These are phyloP conservation scores for Stentor roeselii DNA, from an alignment of 73 alveolate genomes.

Conservation along the genomic window DNA sequence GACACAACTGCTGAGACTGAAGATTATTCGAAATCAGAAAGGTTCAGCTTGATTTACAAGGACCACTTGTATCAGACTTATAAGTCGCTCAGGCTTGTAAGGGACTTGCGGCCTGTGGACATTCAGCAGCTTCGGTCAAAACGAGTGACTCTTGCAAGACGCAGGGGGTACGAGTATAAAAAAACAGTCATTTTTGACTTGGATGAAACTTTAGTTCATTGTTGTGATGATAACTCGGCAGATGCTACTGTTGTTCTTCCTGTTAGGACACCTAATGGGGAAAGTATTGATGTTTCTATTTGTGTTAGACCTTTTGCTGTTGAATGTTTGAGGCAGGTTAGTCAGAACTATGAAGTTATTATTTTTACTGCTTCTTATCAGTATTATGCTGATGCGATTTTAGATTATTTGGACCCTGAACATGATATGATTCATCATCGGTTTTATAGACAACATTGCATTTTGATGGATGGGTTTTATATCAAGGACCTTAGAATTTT, in stretches of 20 bases:
- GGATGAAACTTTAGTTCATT: constrained; percentile 86
- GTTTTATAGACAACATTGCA: constrained; percentile 68
- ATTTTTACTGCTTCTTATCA: constrained; percentile 87
- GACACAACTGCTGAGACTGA: not conserved
- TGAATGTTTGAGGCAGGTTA: constrained; percentile 67
- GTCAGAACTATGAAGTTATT: constrained; percentile 72
- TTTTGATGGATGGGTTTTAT: constrained; percentile 36
- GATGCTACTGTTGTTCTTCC: constrained; percentile 34
- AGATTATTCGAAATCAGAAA: not conserved
- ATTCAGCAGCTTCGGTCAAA: not conserved
- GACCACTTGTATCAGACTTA: not conserved
- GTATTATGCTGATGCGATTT: constrained; percentile 78
- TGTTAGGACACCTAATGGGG: constrained; percentile 47
- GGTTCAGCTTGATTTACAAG: not conserved
- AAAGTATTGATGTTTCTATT: constrained; percentile 40
- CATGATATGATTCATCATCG: constrained; percentile 46
- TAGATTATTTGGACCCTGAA: constrained; percentile 60
- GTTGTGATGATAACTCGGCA: not conserved
- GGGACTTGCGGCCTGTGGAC: not conserved
- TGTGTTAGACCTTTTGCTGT: constrained; percentile 63
- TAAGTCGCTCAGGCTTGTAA: not conserved
- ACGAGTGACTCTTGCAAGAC: not conserved
- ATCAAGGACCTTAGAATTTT: constrained; percentile 39
- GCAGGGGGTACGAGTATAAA: not conserved
- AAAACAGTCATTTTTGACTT: constrained; percentile 44